These are phyloP conservation scores for Lichtheimia ornata DNA, from an alignment of 371 early-diverging fungal species.

Conservation along the genomic window DNA sequence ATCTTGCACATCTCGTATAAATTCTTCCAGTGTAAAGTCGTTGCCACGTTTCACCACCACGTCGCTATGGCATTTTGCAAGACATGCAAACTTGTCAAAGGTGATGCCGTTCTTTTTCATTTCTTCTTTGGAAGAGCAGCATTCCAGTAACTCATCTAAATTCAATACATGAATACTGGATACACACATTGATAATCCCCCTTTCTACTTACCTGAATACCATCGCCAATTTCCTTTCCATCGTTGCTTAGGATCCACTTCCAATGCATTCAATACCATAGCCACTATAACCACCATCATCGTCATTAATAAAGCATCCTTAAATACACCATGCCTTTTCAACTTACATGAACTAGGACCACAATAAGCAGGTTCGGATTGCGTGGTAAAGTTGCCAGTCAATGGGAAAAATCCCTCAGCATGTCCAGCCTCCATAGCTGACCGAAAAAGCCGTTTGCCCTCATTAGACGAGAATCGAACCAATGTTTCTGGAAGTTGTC, in stretches of 20 bases:
- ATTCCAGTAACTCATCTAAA: slow-evolving; percentile 83
- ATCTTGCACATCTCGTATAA: slow-evolving; percentile 69
- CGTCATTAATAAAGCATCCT: slow-evolving; percentile 46
- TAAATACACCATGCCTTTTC: background rate
- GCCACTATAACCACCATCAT: slow-evolving; percentile 76
- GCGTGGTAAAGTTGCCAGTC: slow-evolving; percentile 87
- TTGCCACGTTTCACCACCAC: slow-evolving; percentile 73
- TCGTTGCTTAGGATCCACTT: slow-evolving; percentile 82
- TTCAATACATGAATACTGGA: background rate
- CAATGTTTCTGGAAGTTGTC: slow-evolving; percentile 72
- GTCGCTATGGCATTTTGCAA: slow-evolving; percentile 85
- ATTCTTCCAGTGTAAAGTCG: slow-evolving; percentile 71
- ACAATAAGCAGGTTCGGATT: slow-evolving; percentile 83
- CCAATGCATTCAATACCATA: slow-evolving; percentile 91
- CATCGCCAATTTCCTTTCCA: slow-evolving; percentile 96
- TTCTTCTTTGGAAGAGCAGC: slow-evolving; percentile 77
- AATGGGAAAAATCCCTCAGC: slow-evolving; percentile 89
- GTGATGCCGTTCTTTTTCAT: slow-evolving; percentile 86
- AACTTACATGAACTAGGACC: slow-evolving; percentile 58
- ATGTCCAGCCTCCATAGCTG: slow-evolving; percentile 71
- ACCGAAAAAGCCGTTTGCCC: slow-evolving; percentile 80
- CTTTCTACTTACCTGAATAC: slow-evolving; percentile 45
- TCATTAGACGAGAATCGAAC: slow-evolving; percentile 77
- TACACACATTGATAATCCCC: no score
- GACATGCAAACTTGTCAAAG: slow-evolving; percentile 85